Evolutionary conservation across 2,329 filamentous ascomycete species (phyloP).

Genomic region (Alternaria gansuensis): DNA sequence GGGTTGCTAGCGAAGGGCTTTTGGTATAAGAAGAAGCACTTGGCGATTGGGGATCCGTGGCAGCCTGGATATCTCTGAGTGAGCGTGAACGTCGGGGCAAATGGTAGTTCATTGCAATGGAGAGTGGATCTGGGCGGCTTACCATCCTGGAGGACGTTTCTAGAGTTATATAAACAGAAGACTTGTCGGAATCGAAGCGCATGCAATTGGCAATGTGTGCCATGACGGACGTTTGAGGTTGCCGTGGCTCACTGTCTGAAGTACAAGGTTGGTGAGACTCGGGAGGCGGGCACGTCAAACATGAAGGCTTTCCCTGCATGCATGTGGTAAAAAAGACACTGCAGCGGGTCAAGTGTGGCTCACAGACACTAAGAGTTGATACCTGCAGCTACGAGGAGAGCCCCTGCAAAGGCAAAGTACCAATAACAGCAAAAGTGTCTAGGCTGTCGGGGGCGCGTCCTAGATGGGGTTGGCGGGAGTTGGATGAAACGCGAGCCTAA

Average conservation of each 20-base stretch:
- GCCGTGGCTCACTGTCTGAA: conserved; percentile 48
- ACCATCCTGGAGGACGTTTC: conserved; percentile 49
- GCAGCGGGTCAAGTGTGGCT: conserved; percentile 52
- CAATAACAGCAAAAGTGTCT: conserved; percentile 46
- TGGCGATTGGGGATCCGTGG: conserved; percentile 33
- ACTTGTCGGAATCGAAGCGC: conserved; percentile 45
- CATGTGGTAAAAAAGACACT: conserved; percentile 42
- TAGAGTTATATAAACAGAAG: conserved; percentile 51
- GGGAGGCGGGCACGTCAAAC: conserved; percentile 53
- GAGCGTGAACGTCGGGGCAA: conserved; percentile 48
- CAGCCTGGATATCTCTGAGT: conserved; percentile 47
- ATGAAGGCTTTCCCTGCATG: conserved; percentile 53
- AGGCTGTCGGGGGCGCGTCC: conserved; percentile 49
- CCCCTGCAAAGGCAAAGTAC: conserved; percentile 45
- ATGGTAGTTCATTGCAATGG: conserved; percentile 44
- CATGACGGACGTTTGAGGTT: conserved; percentile 52
- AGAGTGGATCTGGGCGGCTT: conserved; percentile 35
- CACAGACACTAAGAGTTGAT: conserved; percentile 49
- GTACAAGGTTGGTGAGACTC: conserved; percentile 54
- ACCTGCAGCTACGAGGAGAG: conserved; percentile 45
- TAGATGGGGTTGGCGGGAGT: conserved; percentile 44
- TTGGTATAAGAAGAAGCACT: conserved; percentile 31
- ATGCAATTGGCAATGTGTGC: conserved; percentile 58
- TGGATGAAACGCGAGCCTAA: conserved; percentile 52
- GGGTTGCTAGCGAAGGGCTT: conserved; percentile 42